Conservation (phyloP, 2,329 filamentous ascomycete species). For the Cytospora piceae region DNA sequence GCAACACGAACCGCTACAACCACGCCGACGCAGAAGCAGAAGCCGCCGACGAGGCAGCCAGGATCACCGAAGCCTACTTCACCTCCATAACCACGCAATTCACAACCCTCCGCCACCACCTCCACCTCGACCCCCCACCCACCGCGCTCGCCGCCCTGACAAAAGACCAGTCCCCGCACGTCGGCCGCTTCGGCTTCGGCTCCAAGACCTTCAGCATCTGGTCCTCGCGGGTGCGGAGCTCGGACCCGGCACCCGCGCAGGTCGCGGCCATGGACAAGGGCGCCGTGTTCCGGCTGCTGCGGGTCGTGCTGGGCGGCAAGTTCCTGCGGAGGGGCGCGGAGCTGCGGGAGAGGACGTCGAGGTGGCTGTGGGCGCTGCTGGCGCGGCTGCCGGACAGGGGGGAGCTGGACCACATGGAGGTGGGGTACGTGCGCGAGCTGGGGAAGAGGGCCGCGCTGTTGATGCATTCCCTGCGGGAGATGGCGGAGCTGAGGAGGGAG, state of each 20-base stretch:
- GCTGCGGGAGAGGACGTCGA: slow-evolving; percentile 68
- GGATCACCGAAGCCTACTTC: slow-evolving; percentile 70
- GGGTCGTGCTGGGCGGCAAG: slow-evolving; percentile 66
- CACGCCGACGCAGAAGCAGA: slow-evolving; percentile 37
- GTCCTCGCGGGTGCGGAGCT: slow-evolving; percentile 54
- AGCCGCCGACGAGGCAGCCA: slow-evolving; percentile 37
- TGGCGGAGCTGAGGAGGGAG: slow-evolving; percentile 51
- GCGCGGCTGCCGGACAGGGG: slow-evolving; percentile 75
- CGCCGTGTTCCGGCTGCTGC: slow-evolving; percentile 67
- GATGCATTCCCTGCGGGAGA: slow-evolving; percentile 57
- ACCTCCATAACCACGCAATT: slow-evolving; percentile 68
- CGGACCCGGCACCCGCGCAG: slow-evolving; percentile 62
- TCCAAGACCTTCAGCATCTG: slow-evolving; percentile 56
- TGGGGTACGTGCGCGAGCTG: slow-evolving; percentile 76
- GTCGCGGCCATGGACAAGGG: slow-evolving; percentile 68
- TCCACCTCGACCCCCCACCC: slow-evolving; percentile 60
- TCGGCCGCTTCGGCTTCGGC: slow-evolving; percentile 56
- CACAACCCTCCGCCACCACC: slow-evolving; percentile 60
- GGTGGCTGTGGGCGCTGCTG: slow-evolving; percentile 85
- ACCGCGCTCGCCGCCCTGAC: slow-evolving; percentile 56
- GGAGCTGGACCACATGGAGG: slow-evolving; percentile 73
- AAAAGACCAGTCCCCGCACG: slow-evolving; percentile 40
- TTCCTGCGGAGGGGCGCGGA: slow-evolving; percentile 63
- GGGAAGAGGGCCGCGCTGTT: slow-evolving; percentile 74
- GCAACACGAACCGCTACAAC: slow-evolving; percentile 32